Conservation (phyloP, 352 stramenopile genomes). For the Phytophthora cryptogea region DNA sequence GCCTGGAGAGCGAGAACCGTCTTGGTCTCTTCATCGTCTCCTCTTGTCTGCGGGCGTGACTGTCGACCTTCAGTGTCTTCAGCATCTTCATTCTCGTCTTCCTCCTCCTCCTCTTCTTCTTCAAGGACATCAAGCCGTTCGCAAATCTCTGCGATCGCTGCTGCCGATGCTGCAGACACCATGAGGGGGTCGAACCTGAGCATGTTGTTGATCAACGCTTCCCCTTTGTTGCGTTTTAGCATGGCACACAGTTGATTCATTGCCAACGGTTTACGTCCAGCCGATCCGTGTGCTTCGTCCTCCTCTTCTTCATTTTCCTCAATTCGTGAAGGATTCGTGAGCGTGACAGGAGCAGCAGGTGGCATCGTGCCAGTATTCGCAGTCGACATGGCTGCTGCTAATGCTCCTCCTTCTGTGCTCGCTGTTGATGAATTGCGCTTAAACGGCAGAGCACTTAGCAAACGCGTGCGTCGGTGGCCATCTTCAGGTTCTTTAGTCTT, state of each 20-base stretch:
- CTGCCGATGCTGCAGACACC: conserved; percentile 37
- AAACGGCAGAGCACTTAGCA: conserved; percentile 22
- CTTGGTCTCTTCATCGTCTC: conserved; percentile 29
- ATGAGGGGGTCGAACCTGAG: conserved; percentile 61
- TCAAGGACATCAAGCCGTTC: conserved; percentile 26
- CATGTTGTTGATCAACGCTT: conserved; percentile 58
- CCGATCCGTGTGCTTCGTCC: conserved; percentile 4
- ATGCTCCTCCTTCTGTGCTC: background rate
- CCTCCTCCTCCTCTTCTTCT: conserved; percentile 34
- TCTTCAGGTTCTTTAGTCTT: background rate
- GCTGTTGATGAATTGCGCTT: conserved; percentile 7
- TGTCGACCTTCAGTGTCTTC: conserved; percentile 2
- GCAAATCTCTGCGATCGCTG: conserved; percentile 50
- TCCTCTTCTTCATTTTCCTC: conserved; percentile 16
- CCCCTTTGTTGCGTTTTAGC: conserved; percentile 44
- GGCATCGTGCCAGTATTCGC: conserved; percentile 5
- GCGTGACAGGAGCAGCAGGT: conserved; percentile 19
- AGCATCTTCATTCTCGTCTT: conserved; percentile 26
- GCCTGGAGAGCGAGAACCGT: conserved; percentile 57
- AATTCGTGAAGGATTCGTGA: conserved; percentile 2
- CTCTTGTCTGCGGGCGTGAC: conserved; percentile 14
- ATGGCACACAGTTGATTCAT: conserved; percentile 51
- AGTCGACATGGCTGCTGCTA: background rate
- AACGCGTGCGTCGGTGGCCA: conserved; percentile 9
- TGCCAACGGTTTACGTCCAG: conserved; percentile 21